These are phyloP conservation scores for Chionographis japonica DNA, from an alignment of 106 monocot species.

Conservation along the genomic window DNA sequence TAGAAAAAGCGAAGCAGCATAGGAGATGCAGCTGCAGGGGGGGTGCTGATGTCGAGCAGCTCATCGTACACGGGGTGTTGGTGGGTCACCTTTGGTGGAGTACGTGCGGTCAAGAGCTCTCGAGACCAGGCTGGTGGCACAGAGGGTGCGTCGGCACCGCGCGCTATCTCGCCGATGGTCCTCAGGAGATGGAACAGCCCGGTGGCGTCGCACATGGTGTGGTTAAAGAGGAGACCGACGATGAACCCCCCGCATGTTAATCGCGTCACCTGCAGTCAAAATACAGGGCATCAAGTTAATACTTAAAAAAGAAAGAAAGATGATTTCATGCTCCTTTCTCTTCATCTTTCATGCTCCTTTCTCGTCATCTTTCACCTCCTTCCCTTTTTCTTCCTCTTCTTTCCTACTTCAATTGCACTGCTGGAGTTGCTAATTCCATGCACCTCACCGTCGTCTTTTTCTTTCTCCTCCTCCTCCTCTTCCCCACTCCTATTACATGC, in stretches of 20 bases:
- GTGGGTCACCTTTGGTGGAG: conserved; percentile 17
- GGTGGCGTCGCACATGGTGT: conserved; percentile 46
- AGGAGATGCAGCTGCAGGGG: conserved; percentile 6
- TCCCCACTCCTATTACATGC: too few species aligned
- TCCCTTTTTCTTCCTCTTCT: too few species aligned
- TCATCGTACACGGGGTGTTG: conserved; percentile 39
- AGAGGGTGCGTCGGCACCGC: conserved; percentile 3
- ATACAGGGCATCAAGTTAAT: too few species aligned
- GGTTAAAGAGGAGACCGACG: conserved; percentile 40
- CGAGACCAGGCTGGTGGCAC: conserved; percentile 17
- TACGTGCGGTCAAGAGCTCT: conserved; percentile 26
- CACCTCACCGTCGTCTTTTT: too few species aligned
- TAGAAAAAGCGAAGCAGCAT: conserved; percentile 39
- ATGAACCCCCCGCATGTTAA: conserved; percentile 46
- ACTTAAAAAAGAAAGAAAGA: too few species aligned
- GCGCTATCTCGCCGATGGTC: conserved; percentile 23
- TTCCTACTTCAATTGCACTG: too few species aligned
- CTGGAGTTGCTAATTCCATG: too few species aligned
- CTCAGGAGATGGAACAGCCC: conserved; percentile 37
- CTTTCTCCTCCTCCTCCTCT: too few species aligned
- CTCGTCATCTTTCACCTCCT: too few species aligned
- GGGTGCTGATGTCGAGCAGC: conserved; percentile 13
- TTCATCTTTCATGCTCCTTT: too few species aligned
- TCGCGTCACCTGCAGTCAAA: conserved; percentile 24
- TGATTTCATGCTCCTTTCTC: too few species aligned